Percentiles rank a stretch among this genome's conserved stretches.
These are phyloP conservation scores for Diaporthe vaccinii DNA, from an alignment of 2,329 filamentous ascomycete genomes.

Conservation along the genomic window DNA sequence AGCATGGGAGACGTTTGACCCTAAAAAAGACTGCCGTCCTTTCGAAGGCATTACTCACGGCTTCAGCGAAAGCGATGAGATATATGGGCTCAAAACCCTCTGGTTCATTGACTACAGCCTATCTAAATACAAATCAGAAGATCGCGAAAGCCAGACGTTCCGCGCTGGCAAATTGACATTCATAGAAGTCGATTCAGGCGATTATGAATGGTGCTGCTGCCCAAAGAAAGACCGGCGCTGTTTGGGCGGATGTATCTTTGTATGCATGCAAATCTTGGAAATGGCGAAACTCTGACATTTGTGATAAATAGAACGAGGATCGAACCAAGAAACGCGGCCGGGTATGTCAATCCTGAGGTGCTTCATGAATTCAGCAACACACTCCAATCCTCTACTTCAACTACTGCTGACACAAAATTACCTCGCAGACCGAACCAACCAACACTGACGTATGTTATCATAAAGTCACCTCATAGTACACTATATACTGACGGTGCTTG, in stretches of 20 bases:
- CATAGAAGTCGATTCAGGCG: neutral
- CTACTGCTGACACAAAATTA: neutral
- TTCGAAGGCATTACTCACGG: neutral
- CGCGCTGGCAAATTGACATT: conserved; percentile 3
- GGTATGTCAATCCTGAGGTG: neutral
- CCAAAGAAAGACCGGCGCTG: neutral
- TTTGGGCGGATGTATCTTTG: neutral
- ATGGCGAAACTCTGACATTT: neutral
- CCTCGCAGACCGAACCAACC: neutral
- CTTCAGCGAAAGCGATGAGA: neutral
- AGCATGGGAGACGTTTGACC: neutral
- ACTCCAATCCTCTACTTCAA: neutral
- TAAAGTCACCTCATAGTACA: neutral
- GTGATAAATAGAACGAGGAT: neutral
- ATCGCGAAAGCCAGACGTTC: neutral
- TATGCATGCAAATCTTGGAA: neutral
- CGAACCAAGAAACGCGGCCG: neutral
- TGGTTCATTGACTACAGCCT: conserved; percentile 1
- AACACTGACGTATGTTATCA: neutral
- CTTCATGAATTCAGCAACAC: neutral
- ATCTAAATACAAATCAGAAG: neutral
- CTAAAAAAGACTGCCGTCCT: neutral
- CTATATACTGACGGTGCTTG: neutral
- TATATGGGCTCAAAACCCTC: neutral
- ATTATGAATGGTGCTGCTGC: neutral